Percentiles rank a stretch among this genome's conserved stretches.
These are phyloP conservation scores for Esteya vermicola DNA, from an alignment of 2,329 filamentous ascomycete species.

Conservation along the genomic window DNA sequence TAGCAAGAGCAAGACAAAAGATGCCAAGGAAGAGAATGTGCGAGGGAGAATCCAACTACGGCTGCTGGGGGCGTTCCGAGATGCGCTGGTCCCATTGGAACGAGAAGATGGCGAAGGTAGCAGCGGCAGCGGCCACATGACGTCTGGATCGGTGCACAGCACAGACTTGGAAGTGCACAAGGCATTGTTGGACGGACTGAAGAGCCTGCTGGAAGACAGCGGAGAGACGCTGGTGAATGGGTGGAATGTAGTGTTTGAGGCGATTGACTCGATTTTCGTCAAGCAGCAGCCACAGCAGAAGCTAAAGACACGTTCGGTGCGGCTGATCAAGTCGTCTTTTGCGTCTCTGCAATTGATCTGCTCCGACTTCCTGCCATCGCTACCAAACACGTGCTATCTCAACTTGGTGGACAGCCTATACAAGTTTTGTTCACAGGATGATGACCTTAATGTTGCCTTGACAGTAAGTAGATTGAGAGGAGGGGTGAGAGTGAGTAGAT, in stretches of 20 bases:
- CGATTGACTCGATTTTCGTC: constrained; percentile 71
- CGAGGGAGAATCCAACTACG: constrained; percentile 55
- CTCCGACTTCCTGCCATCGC: constrained; percentile 75
- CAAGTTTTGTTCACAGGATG: constrained; percentile 75
- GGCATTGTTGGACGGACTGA: constrained; percentile 64
- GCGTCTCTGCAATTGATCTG: constrained; percentile 82
- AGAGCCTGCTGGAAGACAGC: constrained; percentile 71
- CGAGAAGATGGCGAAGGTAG: constrained; percentile 31
- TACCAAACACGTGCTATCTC: constrained; percentile 57
- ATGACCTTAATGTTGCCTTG: constrained; percentile 89
- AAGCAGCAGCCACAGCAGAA: constrained; percentile 18
- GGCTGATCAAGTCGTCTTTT: constrained; percentile 75
- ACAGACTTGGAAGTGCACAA: constrained; percentile 70
- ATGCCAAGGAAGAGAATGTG: constrained; percentile 29
- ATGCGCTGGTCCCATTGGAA: constrained; percentile 45
- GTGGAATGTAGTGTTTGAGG: constrained; percentile 75
- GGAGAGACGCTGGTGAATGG: constrained; percentile 72
- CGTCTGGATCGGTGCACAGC: constrained; percentile 43
- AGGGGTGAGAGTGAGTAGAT: no score
- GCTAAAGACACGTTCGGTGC: constrained; percentile 47
- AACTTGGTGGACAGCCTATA: constrained; percentile 77
- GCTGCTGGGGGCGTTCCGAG: constrained; percentile 51
- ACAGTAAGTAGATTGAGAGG: no score
- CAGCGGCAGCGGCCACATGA: no score
- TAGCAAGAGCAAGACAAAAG: no score